A percentile compares a stretch with the other conserved stretches of the same genome.
Conservation (phyloP, 2,329 filamentous ascomycete genomes). For the Ciborinia camelliae region DNA sequence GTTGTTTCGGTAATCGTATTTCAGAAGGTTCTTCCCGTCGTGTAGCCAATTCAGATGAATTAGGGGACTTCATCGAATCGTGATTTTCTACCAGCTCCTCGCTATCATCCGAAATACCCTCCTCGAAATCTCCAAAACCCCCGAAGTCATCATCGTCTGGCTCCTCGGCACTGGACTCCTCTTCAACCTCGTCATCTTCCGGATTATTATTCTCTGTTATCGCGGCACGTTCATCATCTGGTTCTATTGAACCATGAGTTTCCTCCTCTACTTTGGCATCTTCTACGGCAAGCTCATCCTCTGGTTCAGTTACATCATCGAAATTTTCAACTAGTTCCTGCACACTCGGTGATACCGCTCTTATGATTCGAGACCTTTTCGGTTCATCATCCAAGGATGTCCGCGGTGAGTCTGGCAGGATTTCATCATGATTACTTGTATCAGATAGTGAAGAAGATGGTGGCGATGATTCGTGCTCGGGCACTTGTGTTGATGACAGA, state of each 20-base stretch:
- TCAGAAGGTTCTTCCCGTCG: background rate
- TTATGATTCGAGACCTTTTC: constrained; percentile 19
- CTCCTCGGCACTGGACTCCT: background rate
- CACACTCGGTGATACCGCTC: constrained; percentile 21
- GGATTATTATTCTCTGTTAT: constrained; percentile 5
- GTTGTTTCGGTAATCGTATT: constrained; percentile 4
- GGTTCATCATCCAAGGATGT: constrained; percentile 37
- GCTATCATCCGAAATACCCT: constrained; percentile 31
- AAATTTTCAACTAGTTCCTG: constrained; percentile 34
- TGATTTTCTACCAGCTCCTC: constrained; percentile 21
- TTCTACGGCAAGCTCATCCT: constrained; percentile 17
- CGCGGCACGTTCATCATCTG: background rate
- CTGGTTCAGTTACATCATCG: constrained; percentile 29
- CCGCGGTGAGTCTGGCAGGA: constrained; percentile 33
- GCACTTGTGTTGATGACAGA: constrained; percentile 19
- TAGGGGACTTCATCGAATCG: background rate
- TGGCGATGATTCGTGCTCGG: constrained; percentile 27
- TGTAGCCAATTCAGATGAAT: background rate
- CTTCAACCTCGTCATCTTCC: constrained; percentile 11
- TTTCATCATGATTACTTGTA: constrained; percentile 32
- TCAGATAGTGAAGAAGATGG: constrained; percentile 36
- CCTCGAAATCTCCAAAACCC: constrained; percentile 42
- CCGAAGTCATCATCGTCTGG: constrained; percentile 38
- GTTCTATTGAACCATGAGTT: background rate
- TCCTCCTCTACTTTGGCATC: background rate